phyloP scores from a whole-genome alignment of 2,329 filamentous ascomycete genomes.

The Neoascochyta sp. region DNA sequence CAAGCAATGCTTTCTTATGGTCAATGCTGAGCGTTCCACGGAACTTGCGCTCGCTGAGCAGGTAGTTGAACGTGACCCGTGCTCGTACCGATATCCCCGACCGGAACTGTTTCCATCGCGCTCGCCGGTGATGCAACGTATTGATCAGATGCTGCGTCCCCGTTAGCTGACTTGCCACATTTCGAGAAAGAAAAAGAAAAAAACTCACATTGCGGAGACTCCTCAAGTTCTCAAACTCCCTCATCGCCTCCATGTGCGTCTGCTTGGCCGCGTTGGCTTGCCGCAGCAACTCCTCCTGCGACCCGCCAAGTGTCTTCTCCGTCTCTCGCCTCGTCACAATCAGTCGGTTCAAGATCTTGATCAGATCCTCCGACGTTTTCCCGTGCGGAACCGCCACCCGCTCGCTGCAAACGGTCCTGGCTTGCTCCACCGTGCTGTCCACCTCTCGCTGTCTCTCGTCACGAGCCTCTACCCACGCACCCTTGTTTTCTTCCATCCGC shows the following conservation, averaged over 20 bases:
- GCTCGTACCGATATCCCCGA: slow-evolving; percentile 81
- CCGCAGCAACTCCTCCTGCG: slow-evolving; percentile 26
- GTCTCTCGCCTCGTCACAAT: slow-evolving; percentile 21
- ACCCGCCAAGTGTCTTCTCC: slow-evolving; percentile 35
- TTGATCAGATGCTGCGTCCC: slow-evolving; percentile 48
- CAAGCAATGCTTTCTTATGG: slow-evolving; percentile 68
- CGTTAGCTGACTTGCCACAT: no score
- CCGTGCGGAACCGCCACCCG: slow-evolving; percentile 31
- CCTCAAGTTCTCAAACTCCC: slow-evolving; percentile 16
- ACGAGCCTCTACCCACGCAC: slow-evolving; percentile 23
- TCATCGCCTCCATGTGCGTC: slow-evolving; percentile 16
- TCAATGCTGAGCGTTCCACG: slow-evolving; percentile 76
- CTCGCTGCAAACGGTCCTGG: slow-evolving; percentile 15
- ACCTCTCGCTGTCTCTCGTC: slow-evolving; percentile 27
- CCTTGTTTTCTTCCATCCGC: slow-evolving; percentile 27
- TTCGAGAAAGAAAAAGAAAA: no score
- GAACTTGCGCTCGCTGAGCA: slow-evolving; percentile 86
- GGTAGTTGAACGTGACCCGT: slow-evolving; percentile 79
- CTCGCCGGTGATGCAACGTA: slow-evolving; percentile 65
- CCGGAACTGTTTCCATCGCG: slow-evolving; percentile 78
- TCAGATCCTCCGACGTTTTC: slow-evolving; percentile 31
- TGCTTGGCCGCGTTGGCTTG: slow-evolving; percentile 30
- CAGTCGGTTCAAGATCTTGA: slow-evolving; percentile 29
- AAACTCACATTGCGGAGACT: slow-evolving; percentile 16
- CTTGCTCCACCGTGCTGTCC: slow-evolving; percentile 16